A percentile compares a stretch with the other conserved stretches of the same genome.
Conservation (phyloP, 2,329 filamentous ascomycete species). For the Aspergillus novofumigatus region DNA sequence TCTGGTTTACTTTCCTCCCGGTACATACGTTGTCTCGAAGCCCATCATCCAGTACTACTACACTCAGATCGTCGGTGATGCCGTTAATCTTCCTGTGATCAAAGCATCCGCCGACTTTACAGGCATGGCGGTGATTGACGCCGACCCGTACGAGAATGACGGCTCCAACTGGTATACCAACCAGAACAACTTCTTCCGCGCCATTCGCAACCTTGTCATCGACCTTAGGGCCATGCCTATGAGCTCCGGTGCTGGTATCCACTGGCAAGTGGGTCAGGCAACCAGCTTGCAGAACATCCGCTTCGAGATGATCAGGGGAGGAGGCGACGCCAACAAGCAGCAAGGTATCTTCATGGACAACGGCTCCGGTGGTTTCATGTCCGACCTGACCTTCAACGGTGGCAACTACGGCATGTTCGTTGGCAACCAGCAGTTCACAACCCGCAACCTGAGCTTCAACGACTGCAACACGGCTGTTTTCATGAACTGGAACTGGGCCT, state of each 20-base stretch:
- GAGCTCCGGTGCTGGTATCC: constrained; percentile 64
- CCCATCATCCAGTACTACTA: constrained; percentile 87
- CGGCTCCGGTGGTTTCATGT: constrained; percentile 78
- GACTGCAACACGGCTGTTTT: constrained; percentile 76
- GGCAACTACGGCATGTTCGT: constrained; percentile 74
- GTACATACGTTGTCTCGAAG: constrained; percentile 75
- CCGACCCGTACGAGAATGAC: constrained; percentile 71
- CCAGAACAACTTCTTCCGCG: constrained; percentile 79
- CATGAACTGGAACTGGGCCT: constrained; percentile 92
- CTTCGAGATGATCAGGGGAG: constrained; percentile 71
- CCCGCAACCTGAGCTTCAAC: constrained; percentile 77
- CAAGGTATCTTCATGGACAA: constrained; percentile 82
- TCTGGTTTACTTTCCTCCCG: constrained; percentile 85
- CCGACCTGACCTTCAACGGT: constrained; percentile 77
- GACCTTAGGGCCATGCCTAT: constrained; percentile 65
- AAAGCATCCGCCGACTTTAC: constrained; percentile 68
- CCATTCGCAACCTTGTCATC: constrained; percentile 76
- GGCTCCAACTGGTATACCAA: constrained; percentile 75
- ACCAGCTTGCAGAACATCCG: constrained; percentile 76
- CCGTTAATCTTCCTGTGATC: constrained; percentile 65
- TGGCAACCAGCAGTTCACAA: constrained; percentile 84
- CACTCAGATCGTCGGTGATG: constrained; percentile 86
- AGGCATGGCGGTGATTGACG: constrained; percentile 85
- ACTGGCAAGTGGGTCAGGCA: constrained; percentile 83
- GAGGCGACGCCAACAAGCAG: constrained; percentile 61